Percentiles rank a stretch among this genome's conserved stretches.
phyloP scores from a whole-genome alignment of 1,284 basidiomycete species.

The Taiwanofungus camphoratus region DNA sequence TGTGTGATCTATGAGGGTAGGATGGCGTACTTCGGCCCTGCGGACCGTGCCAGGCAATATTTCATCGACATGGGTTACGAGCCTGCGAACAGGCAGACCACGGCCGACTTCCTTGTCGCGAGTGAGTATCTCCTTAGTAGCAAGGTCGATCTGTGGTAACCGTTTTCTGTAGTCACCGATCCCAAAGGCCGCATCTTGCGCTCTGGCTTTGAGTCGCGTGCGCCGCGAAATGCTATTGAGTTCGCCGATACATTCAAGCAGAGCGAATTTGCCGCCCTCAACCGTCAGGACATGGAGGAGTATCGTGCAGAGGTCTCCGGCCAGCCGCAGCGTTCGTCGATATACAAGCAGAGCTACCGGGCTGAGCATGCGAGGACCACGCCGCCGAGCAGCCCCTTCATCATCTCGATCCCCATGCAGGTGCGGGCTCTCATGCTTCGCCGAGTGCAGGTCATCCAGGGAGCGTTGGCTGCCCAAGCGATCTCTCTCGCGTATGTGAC shows the following conservation, averaged over 20 bases:
- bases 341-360: constrained; percentile 44
- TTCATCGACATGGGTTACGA: constrained; percentile 60
- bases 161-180: constrained; percentile 37
- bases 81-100: constrained; percentile 47
- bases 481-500: constrained; percentile 9
- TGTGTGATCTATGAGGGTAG: constrained; percentile 58
- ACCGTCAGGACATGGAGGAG: constrained; percentile 39
- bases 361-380: constrained; percentile 41
- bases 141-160: constrained; percentile 10
- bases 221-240: constrained; percentile 45
- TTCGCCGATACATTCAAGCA: constrained; percentile 42
- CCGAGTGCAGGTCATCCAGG: constrained; percentile 64
- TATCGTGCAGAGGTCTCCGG: constrained; percentile 35
- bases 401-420: constrained; percentile 42
- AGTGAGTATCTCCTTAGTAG: constrained; percentile 18
- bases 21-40: constrained; percentile 58
- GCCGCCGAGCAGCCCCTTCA: constrained; percentile 25
- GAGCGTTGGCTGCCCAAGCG: constrained; percentile 40
- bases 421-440: constrained; percentile 57
- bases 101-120: constrained; percentile 53
- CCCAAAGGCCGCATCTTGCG: constrained; percentile 39
- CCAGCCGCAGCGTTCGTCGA: constrained; percentile 23
- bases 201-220: constrained; percentile 36
- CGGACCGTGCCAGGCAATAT: constrained; percentile 47
- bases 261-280: constrained; percentile 33